Evolutionary conservation across 2,329 filamentous ascomycete species (phyloP).

Genomic region (Colletotrichum viniferum): DNA sequence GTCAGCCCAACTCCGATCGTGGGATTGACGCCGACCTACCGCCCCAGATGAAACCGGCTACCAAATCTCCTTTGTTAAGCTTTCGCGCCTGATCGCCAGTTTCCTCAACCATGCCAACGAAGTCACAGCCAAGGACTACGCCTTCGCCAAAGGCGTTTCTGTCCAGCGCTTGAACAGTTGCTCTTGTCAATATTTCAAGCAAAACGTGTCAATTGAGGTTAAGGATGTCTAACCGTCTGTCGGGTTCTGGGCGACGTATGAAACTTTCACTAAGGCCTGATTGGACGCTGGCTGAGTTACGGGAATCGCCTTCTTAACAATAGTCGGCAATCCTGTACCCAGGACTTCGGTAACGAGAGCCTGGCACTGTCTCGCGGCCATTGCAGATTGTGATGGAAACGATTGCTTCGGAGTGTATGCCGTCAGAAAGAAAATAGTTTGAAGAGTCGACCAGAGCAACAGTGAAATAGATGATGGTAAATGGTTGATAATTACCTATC

Average conservation of each 20-base stretch:
- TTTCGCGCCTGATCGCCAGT: slow-evolving; percentile 28
- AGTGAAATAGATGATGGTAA: not conserved
- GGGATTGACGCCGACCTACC: slow-evolving; percentile 13
- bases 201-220: not conserved
- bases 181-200: not conserved
- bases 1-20: not conserved
- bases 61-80: slow-evolving; percentile 23
- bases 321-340: not conserved
- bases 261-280: slow-evolving; percentile 28
- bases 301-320: slow-evolving; percentile 1
- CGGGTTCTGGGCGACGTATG: slow-evolving; percentile 29
- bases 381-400: not conserved
- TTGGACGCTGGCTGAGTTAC: slow-evolving; percentile 10
- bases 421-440: not conserved
- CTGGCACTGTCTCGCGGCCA: not conserved
- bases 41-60: slow-evolving; percentile 32
- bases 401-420: not conserved
- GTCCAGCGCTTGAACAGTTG: slow-evolving; percentile 36
- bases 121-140: slow-evolving; percentile 23
- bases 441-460: not conserved
- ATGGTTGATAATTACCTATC: too few species aligned
- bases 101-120: too few species aligned
- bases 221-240: slow-evolving; percentile 24
- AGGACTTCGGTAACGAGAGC: slow-evolving; percentile 1
- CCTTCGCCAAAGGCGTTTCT: slow-evolving; percentile 39